These are phyloP conservation scores for Ensete glaucum DNA, from an alignment of 176 grass and related monocot species.

Conservation along the genomic window DNA sequence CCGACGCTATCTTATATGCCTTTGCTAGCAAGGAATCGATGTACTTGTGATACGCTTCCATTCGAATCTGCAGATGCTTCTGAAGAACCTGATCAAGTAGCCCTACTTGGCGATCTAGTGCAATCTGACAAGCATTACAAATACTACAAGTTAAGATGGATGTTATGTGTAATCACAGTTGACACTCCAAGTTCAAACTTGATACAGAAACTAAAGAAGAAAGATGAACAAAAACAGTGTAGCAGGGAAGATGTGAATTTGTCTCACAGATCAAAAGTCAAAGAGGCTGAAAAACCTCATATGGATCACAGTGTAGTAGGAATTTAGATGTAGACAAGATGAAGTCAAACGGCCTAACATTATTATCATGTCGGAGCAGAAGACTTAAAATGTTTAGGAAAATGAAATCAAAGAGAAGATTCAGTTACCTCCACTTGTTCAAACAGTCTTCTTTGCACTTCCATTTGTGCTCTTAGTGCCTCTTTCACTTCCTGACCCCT, in stretches of 20 bases:
- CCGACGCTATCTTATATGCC: constrained; percentile 81
- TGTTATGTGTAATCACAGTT: no score
- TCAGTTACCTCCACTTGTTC: constrained; percentile 40
- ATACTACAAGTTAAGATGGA: no score
- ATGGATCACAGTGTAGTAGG: no score
- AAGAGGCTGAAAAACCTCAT: no score
- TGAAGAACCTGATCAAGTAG: constrained; percentile 61
- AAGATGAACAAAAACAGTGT: no score
- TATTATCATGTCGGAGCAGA: background rate
- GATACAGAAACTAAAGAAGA: no score
- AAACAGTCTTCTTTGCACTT: constrained; percentile 39
- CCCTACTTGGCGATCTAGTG: background rate
- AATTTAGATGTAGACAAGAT: background rate
- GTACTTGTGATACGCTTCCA: constrained; percentile 88
- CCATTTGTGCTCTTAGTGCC: constrained; percentile 51
- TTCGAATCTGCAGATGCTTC: constrained; percentile 90
- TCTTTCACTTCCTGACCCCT: constrained; percentile 71
- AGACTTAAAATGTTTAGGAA: background rate
- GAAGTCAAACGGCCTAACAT: no score
- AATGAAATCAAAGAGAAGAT: background rate
- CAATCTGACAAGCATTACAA: background rate
- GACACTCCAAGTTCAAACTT: no score
- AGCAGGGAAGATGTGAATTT: no score
- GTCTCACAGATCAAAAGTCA: no score
- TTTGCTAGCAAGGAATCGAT: constrained; percentile 76